phyloP scores from a whole-genome alignment of 2,329 filamentous ascomycete species.

The Zopfia rhizophila region DNA sequence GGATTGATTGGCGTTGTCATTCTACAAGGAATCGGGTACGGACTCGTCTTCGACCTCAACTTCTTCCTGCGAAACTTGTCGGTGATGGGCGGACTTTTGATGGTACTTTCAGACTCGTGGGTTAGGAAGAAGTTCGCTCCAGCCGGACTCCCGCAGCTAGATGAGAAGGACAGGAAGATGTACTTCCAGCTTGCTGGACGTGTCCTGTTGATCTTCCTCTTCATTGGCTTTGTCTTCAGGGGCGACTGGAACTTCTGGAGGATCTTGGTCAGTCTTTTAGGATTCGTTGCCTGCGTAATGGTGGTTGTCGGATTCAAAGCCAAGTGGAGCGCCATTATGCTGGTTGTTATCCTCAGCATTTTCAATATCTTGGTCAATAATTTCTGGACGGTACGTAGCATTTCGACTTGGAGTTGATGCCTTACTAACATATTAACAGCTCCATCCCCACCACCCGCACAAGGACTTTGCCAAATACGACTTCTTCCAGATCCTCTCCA shows the following conservation, averaged over 20 bases:
- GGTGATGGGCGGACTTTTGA: slow-evolving; percentile 94
- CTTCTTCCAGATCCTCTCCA: slow-evolving; percentile 99
- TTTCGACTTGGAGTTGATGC: background rate
- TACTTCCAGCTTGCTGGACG: slow-evolving; percentile 98
- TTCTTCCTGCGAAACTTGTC: slow-evolving; percentile 99
- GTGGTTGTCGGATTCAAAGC: slow-evolving; percentile 99
- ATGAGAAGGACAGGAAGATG: slow-evolving; percentile 99
- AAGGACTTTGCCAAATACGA: slow-evolving; percentile 99
- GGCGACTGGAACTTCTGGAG: slow-evolving; percentile 93
- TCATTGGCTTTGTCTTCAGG: slow-evolving; percentile 94
- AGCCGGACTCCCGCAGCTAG: slow-evolving; percentile 89
- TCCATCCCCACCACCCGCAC: slow-evolving; percentile 97
- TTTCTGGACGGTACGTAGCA: slow-evolving; percentile 91
- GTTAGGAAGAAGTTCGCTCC: slow-evolving; percentile 97
- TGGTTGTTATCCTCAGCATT: slow-evolving; percentile 93
- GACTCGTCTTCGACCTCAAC: slow-evolving; percentile 98
- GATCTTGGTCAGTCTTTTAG: slow-evolving; percentile 83
- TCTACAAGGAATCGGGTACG: slow-evolving; percentile 94
- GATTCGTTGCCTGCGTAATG: slow-evolving; percentile 94
- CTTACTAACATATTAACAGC: slow-evolving; percentile 62
- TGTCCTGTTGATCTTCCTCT: slow-evolving; percentile 96
- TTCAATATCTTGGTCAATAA: slow-evolving; percentile 99
- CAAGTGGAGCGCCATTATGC: slow-evolving; percentile 95
- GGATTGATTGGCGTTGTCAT: slow-evolving; percentile 92
- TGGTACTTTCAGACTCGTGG: slow-evolving; percentile 98